phyloP scores from a whole-genome alignment of 139 green algal genomes.

The Chlamydomonas eustigma region DNA sequence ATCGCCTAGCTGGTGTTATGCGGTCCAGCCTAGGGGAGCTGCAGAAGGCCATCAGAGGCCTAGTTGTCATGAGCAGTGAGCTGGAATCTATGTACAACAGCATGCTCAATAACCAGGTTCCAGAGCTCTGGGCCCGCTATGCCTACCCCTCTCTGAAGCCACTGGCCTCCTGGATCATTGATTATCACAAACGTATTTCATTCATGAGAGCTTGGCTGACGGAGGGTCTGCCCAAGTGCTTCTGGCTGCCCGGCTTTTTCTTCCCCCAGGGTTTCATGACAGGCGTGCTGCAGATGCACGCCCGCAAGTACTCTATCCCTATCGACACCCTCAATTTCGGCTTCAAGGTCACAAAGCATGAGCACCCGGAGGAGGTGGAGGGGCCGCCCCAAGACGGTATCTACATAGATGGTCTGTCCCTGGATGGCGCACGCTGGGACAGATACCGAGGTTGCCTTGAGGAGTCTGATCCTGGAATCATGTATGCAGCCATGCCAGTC shows the following conservation, averaged over 20 bases:
- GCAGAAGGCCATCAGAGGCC: slow-evolving; percentile 73
- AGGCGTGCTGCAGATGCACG: slow-evolving; percentile 78
- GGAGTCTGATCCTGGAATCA: slow-evolving; percentile 62
- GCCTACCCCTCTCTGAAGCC: slow-evolving; percentile 82
- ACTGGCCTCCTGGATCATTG: slow-evolving; percentile 68
- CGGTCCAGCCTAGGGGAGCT: slow-evolving; percentile 55
- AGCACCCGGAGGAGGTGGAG: slow-evolving; percentile 14
- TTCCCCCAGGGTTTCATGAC: slow-evolving; percentile 90
- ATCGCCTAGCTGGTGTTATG: slow-evolving; percentile 34
- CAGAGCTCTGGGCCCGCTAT: slow-evolving; percentile 60
- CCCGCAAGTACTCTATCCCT: slow-evolving; percentile 72
- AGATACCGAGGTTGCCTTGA: slow-evolving; percentile 27
- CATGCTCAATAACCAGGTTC: slow-evolving; percentile 77
- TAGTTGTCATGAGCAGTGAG: slow-evolving; percentile 81
- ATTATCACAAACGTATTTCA: slow-evolving; percentile 68
- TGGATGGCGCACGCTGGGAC: slow-evolving; percentile 62
- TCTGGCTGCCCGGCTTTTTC: slow-evolving; percentile 86
- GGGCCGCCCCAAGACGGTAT: slow-evolving; percentile 53
- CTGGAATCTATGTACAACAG: slow-evolving; percentile 70
- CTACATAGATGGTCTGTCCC: slow-evolving; percentile 67
- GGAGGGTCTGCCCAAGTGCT: slow-evolving; percentile 58
- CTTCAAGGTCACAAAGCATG: slow-evolving; percentile 49
- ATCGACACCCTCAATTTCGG: slow-evolving; percentile 80
- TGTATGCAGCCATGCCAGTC: slow-evolving; percentile 71
- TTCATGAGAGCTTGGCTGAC: slow-evolving; percentile 79